These are phyloP conservation scores for Batkoa obscura DNA, from an alignment of 371 early-diverging fungal species.

Conservation along the genomic window DNA sequence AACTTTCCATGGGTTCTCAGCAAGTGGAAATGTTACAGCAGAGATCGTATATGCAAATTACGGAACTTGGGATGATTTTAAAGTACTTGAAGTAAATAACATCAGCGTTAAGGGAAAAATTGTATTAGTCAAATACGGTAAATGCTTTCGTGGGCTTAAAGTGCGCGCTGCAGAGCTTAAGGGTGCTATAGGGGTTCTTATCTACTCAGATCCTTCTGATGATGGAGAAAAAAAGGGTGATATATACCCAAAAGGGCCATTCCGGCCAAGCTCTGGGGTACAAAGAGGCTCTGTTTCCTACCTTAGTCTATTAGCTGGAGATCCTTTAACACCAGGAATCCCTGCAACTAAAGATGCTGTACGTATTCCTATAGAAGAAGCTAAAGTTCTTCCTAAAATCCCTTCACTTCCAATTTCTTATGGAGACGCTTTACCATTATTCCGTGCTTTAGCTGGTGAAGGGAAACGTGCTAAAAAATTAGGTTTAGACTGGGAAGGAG, in stretches of 20 bases:
- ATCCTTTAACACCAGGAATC: conserved; percentile 1
- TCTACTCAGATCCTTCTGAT: conserved; percentile 5
- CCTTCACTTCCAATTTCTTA: conserved; percentile 1
- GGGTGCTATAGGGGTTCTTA: conserved; percentile 1
- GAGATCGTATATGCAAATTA: conserved; percentile 3
- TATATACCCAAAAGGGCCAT: conserved; percentile 3
- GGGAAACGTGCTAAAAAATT: background rate
- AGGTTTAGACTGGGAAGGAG: conserved; percentile 3
- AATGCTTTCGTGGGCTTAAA: conserved; percentile 1
- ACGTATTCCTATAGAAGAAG: background rate
- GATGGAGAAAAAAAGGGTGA: background rate
- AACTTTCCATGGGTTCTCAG: conserved; percentile 2
- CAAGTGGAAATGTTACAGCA: background rate
- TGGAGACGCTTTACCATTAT: background rate
- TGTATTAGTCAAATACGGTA: conserved; percentile 1
- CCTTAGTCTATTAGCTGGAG: background rate
- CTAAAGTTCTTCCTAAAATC: background rate
- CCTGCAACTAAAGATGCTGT: conserved; percentile 1
- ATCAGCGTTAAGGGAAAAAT: background rate
- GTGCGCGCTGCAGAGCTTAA: background rate
- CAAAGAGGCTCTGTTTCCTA: background rate
- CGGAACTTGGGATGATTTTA: conserved; percentile 1
- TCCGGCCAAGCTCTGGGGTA: background rate
- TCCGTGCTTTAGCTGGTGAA: conserved; percentile 2
- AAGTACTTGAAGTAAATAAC: background rate